Conservation (phyloP, 768 basidiomycete genomes). For the Russula sp. region DNA sequence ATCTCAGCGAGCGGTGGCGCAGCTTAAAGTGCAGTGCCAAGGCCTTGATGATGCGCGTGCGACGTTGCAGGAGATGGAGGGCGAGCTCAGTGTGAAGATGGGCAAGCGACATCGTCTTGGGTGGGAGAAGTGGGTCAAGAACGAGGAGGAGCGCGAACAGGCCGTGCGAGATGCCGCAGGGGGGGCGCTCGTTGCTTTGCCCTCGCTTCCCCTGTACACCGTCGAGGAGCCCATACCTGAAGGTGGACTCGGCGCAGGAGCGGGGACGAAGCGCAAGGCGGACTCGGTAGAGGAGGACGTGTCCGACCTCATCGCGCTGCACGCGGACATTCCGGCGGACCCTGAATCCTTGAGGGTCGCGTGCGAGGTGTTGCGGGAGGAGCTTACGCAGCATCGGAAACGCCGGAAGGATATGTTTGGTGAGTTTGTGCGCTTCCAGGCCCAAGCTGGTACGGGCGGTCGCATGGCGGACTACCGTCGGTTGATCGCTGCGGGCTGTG, state of each 20-base stretch:
- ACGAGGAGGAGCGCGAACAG: conserved; percentile 75
- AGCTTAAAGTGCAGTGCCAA: conserved; percentile 65
- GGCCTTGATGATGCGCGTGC: conserved; percentile 56
- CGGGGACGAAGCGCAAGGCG: conserved; percentile 41
- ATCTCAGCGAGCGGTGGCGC: conserved; percentile 65
- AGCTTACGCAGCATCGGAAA: conserved; percentile 58
- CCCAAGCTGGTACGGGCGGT: conserved; percentile 85
- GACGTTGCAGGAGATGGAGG: conserved; percentile 55
- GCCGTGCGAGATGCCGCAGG: conserved; percentile 55
- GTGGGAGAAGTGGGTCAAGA: conserved; percentile 90
- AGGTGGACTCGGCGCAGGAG: conserved; percentile 5
- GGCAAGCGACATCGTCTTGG: conserved; percentile 75
- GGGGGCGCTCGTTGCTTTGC: conserved; percentile 45
- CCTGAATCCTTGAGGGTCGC: conserved; percentile 46
- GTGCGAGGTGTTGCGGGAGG: conserved; percentile 59
- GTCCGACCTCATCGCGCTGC: conserved; percentile 54
- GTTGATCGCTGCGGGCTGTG: conserved; percentile 86
- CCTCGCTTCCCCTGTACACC: conserved; percentile 35
- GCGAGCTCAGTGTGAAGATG: conserved; percentile 67
- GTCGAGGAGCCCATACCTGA: conserved; percentile 28
- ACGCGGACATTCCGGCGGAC: conserved; percentile 53
- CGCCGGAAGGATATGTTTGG: conserved; percentile 70
- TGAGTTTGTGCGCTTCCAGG: conserved; percentile 71
- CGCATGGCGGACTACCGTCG: conserved; percentile 85
- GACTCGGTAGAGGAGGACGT: conserved; percentile 48